phyloP scores from a whole-genome alignment of 1,284 basidiomycete genomes.

The Boletus sp. region DNA sequence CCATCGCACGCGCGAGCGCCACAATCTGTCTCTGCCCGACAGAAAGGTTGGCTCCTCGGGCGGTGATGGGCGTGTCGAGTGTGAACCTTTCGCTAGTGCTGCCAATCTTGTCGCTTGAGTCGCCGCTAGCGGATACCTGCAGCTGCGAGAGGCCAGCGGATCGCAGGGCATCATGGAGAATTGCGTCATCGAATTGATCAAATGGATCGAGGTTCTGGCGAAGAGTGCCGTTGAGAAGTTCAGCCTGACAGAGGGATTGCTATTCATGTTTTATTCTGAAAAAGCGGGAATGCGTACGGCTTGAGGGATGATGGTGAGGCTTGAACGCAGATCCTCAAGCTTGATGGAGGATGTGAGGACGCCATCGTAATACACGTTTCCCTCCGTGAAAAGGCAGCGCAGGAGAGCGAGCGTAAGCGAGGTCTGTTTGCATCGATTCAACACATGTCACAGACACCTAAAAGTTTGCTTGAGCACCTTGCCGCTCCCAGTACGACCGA shows the following conservation, averaged over 20 bases:
- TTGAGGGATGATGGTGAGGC: conserved; percentile 67
- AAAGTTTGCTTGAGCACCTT: conserved; percentile 8
- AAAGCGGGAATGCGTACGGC: conserved; percentile 37
- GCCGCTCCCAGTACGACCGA: conserved; percentile 23
- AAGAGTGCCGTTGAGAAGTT: conserved; percentile 61
- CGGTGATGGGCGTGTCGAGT: conserved; percentile 48
- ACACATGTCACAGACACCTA: no score
- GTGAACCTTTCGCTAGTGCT: conserved; percentile 46
- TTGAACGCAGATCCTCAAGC: conserved; percentile 47
- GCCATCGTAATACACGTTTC: conserved; percentile 59
- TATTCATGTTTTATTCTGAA: neutral
- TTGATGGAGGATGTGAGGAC: conserved; percentile 39
- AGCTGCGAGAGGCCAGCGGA: conserved; percentile 55
- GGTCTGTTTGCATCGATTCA: conserved; percentile 42
- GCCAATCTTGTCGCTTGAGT: neutral
- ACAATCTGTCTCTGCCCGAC: conserved; percentile 74
- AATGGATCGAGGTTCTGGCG: conserved; percentile 73
- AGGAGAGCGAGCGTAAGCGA: conserved; percentile 55
- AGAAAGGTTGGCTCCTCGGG: conserved; percentile 66
- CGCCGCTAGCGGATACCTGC: conserved; percentile 45
- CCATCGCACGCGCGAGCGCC: conserved; percentile 47
- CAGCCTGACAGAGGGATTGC: conserved; percentile 47
- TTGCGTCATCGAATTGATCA: conserved; percentile 69
- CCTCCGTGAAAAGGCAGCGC: conserved; percentile 60
- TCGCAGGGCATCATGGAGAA: conserved; percentile 55